Evolutionary conservation across 768 basidiomycete genomes (phyloP).

Genomic region (Hypholoma sublateritium): DNA sequence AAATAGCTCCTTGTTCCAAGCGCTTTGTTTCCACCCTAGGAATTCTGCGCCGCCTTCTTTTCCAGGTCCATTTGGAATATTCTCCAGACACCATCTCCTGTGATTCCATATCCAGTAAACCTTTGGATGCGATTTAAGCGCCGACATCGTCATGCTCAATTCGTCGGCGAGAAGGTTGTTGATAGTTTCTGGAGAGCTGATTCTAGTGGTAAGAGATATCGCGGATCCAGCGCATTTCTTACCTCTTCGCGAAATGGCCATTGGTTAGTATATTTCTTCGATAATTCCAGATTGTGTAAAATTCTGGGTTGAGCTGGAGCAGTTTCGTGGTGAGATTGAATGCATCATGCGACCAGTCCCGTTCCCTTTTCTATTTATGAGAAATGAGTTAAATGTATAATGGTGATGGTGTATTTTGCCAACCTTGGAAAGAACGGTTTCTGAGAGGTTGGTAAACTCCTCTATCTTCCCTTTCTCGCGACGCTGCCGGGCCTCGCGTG

Average conservation of each 20-base stretch:
- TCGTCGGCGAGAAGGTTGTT: conserved; percentile 71
- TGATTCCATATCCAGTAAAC: conserved; percentile 99
- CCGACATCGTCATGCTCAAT: conserved; percentile 74
- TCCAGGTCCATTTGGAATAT: conserved; percentile 74
- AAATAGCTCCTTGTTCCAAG: conserved; percentile 84
- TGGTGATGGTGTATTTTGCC: not conserved
- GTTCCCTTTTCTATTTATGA: conserved; percentile 59
- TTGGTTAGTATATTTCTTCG: conserved; percentile 75
- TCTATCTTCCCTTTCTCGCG: conserved; percentile 76
- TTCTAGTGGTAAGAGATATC: conserved; percentile 17
- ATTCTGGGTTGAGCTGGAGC: conserved; percentile 88
- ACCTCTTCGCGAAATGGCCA: conserved; percentile 73
- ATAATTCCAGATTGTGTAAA: conserved; percentile 97
- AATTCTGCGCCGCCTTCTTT: conserved; percentile 40
- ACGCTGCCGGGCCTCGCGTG: conserved; percentile 61
- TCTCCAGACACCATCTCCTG: conserved; percentile 90
- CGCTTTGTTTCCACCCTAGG: conserved; percentile 71
- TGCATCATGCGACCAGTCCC: conserved; percentile 72
- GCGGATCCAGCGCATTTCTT: conserved; percentile 9
- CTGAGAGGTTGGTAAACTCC: conserved; percentile 68
- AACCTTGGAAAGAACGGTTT: conserved; percentile 65
- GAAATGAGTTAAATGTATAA: not conserved
- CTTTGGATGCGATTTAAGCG: conserved; percentile 86
- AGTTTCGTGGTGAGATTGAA: conserved; percentile 76
- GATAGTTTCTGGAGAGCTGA: conserved; percentile 59